Evolutionary conservation across 192 early-diverging fungal genomes (phyloP).

Genomic region (Coemansia sp.): DNA sequence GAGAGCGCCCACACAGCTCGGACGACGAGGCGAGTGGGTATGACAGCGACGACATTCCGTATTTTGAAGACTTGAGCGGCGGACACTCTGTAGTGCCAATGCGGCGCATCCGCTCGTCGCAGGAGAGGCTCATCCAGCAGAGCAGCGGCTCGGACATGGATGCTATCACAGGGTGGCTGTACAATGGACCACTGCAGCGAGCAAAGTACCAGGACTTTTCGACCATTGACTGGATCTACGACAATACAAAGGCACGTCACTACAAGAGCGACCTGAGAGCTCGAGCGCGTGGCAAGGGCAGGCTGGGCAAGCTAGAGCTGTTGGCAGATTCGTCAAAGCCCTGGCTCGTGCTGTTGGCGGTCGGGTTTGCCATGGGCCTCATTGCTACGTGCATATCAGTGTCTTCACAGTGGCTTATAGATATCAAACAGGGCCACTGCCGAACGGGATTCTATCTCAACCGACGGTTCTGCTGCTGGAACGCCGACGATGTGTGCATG

Average conservation of each 20-base stretch:
- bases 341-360: slow-evolving; percentile 40
- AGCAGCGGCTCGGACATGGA: slow-evolving; percentile 31
- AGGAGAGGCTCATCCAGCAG: slow-evolving; percentile 32
- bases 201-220: slow-evolving; percentile 55
- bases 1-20: neutral
- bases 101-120: slow-evolving; percentile 31
- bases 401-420: slow-evolving; percentile 71
- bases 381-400: slow-evolving; percentile 46
- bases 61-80: slow-evolving; percentile 16
- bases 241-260: slow-evolving; percentile 44
- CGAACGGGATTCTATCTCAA: slow-evolving; percentile 73
- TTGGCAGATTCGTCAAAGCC: slow-evolving; percentile 27
- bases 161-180: slow-evolving; percentile 50
- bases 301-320: slow-evolving; percentile 17
- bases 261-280: slow-evolving; percentile 21
- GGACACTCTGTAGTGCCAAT: slow-evolving; percentile 21
- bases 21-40: neutral
- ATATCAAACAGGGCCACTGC: slow-evolving; percentile 83
- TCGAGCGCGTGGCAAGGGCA: slow-evolving; percentile 7
- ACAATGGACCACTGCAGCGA: slow-evolving; percentile 47
- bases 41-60: slow-evolving; percentile 12
- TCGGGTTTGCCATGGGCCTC: slow-evolving; percentile 43
- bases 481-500: slow-evolving; percentile 57
- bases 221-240: slow-evolving; percentile 55
- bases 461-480: slow-evolving; percentile 84